Percentiles rank a stretch among this genome's conserved stretches.
Conservation (phyloP, 2,329 filamentous ascomycete genomes). For the Dactylella cylindrospora region DNA sequence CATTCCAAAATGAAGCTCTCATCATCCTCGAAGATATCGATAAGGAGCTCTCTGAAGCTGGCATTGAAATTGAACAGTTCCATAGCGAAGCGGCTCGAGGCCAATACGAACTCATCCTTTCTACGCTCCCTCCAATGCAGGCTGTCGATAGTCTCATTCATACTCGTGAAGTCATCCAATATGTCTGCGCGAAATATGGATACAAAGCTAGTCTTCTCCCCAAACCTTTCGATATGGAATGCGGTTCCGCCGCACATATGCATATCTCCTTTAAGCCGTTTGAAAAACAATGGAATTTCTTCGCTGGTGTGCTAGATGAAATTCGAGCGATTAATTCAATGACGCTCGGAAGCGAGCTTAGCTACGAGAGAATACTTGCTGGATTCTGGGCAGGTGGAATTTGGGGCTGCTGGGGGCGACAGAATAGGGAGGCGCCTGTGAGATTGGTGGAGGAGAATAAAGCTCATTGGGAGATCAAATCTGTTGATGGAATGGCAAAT, state of each 20-base stretch:
- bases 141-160: conserved; percentile 73
- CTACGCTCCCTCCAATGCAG: conserved; percentile 63
- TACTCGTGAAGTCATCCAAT: conserved; percentile 68
- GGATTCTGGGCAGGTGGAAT: conserved; percentile 76
- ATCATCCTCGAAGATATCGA: conserved; percentile 68
- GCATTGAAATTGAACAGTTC: conserved; percentile 69
- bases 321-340: conserved; percentile 69
- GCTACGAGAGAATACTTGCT: conserved; percentile 69
- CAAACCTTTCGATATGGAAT: conserved; percentile 62
- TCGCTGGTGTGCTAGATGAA: conserved; percentile 69
- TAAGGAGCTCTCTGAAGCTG: conserved; percentile 61
- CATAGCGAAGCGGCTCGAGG: conserved; percentile 73
- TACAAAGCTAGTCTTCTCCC: conserved; percentile 73
- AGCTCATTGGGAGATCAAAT: conserved; percentile 76
- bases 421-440: conserved; percentile 75
- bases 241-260: conserved; percentile 71
- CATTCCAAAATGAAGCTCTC: conserved; percentile 61
- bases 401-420: conserved; percentile 77
- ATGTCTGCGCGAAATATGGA: conserved; percentile 64
- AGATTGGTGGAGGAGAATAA: conserved; percentile 61
- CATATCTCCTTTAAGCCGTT: conserved; percentile 56
- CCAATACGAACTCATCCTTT: conserved; percentile 76
- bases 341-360: conserved; percentile 65
- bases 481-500: conserved; percentile 77
- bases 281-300: conserved; percentile 61